Base-by-base conservation (phyloP, 306 rosid species). In the Cucurbita maxima region DNA sequence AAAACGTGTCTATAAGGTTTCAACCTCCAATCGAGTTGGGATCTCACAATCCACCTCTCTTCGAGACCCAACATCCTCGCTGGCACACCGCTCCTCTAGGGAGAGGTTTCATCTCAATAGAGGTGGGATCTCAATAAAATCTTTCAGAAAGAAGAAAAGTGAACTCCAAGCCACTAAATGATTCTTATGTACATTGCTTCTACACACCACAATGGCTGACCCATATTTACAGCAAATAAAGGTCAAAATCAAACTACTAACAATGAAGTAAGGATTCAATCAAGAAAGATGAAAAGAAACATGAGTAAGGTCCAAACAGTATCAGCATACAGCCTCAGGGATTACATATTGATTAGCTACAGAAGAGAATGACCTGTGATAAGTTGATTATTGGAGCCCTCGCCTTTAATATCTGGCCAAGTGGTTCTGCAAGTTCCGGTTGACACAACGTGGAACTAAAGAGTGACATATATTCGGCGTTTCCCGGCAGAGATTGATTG, bases 311-410 rank as follows among this genome's bases (percentile, higher is more conserved):
- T 20, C 55, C 55, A 67, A 43, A 64, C 4, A 48, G 0, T n/a
- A 70, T 87, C 79, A 92, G 76, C 91, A 84, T 77, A 83, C 84
- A 75, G 68, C 74, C 57, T 82, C 87, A 30, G 34, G 76, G n/a
- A 82, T 71, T 69, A 85, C 93, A 50, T 86, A 86, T 47, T 88
- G 90, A 74, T 86, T 84, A 61, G 85, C 80, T 22, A 89, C 80
- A 78, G 91, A 85, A 75, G 85, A 82, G 91, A 96, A 90, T n/a
- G 90, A 77, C 77, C 87, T 79, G 55, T 78, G 86, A 58, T 91
- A 90, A 56, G 86, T 43, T 1, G 96, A 58, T 59, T 90, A 82
- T 68, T 84, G 61, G 44, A 87, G 82, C 18, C 89, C 84, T 13
- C 88, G 67, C 73, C 86, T 82, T 22, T 85, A 86, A 81, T 85